These are phyloP conservation scores for Aspergillus calidoustus DNA, from an alignment of 2,329 filamentous ascomycete species.

Conservation along the genomic window DNA sequence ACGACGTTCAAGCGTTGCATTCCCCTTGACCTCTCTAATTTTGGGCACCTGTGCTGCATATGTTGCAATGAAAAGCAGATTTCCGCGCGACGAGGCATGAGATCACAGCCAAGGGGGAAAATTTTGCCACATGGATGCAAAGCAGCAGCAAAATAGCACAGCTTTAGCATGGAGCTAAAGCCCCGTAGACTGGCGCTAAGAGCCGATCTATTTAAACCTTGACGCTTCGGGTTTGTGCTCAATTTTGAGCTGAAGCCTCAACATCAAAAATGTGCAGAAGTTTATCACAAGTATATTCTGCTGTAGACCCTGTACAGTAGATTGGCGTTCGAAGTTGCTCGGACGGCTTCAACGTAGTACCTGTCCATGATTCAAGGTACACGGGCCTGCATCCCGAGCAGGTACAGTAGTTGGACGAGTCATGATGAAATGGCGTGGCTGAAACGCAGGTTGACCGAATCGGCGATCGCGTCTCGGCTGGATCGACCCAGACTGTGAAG, in stretches of 20 bases:
- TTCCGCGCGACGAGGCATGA: not conserved
- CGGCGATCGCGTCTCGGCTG: slow-evolving; percentile 8
- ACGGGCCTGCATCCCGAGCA: not conserved
- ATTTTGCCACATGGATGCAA: slow-evolving; percentile 5
- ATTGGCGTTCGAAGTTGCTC: not conserved
- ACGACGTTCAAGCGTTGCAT: not conserved
- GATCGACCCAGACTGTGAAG: slow-evolving; percentile 3
- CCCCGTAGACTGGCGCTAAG: slow-evolving; percentile 11
- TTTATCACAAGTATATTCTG: not conserved
- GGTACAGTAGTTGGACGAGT: not conserved
- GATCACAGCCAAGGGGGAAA: not conserved
- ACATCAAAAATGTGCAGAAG: not conserved
- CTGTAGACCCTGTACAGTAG: not conserved
- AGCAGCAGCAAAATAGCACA: not conserved
- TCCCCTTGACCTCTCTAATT: not conserved
- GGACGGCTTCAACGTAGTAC: not conserved
- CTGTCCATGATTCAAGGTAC: not conserved
- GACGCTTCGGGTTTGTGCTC: not conserved
- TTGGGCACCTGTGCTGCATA: not conserved
- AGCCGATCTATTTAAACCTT: slow-evolving; percentile 19
- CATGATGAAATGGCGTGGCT: not conserved
- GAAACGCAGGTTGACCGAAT: not conserved
- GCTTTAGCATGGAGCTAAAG: not conserved
- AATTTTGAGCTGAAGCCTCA: slow-evolving; percentile 7
- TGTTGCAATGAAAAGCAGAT: not conserved